These are phyloP conservation scores for Pelargonium myrrhifolium DNA, from an alignment of 441 rosid genomes.

Conservation along the genomic window DNA sequence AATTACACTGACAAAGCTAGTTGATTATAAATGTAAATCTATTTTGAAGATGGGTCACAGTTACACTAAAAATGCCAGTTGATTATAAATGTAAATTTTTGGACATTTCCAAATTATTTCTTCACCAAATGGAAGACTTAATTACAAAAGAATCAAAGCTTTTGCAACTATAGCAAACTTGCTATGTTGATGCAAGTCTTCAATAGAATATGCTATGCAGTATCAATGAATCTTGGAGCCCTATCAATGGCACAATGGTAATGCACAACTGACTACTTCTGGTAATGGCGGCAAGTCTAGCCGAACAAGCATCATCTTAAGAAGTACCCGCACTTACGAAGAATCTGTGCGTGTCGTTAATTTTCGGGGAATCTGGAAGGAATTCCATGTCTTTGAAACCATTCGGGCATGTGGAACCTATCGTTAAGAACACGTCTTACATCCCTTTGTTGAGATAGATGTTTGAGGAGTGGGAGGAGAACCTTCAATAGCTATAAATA, in stretches of 20 bases:
- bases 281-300: too few relatives aligned
- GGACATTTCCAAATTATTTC: not conserved
- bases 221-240: not conserved
- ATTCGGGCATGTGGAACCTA: constrained; percentile 44
- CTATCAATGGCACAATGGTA: not conserved
- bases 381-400: constrained; percentile 51
- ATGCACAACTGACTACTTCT: constrained; percentile 4
- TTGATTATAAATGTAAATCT: too few relatives aligned
- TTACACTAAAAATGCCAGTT: too few relatives aligned
- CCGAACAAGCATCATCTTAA: too few relatives aligned
- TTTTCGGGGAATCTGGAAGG: constrained; percentile 14
- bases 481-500: constrained; percentile 38
- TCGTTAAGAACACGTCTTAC: constrained; percentile 35
- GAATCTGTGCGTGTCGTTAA: too few relatives aligned
- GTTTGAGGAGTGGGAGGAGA: constrained; percentile 41
- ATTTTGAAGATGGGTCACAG: too few relatives aligned
- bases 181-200: not conserved
- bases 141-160: constrained; percentile 15
- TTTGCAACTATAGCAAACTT: not conserved
- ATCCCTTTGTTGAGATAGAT: constrained; percentile 40
- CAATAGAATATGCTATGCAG: not conserved
- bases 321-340: too few relatives aligned
- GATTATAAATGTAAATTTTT: too few relatives aligned
- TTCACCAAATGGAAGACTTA: not conserved
- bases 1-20: too few relatives aligned